Conservation (phyloP, 345 rosid genomes). For the Citrus cavaleriei region DNA sequence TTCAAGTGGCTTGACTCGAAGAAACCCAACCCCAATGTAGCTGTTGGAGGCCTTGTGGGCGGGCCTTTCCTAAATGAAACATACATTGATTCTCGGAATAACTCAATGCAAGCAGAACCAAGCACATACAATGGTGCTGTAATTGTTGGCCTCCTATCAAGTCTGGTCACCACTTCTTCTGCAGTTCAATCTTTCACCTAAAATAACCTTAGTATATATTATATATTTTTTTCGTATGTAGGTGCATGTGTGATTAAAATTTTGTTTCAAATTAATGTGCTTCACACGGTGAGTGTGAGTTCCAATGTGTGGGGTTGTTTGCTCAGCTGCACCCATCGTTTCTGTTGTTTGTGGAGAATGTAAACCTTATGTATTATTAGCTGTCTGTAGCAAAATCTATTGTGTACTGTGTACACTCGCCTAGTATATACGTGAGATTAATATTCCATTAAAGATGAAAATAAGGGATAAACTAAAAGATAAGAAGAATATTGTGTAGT, state of each 20-base stretch:
- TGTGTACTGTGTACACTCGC: not conserved
- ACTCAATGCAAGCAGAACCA: conserved; percentile 83
- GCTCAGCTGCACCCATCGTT: not conserved
- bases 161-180: conserved; percentile 91
- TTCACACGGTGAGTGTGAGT: not conserved
- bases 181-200: conserved; percentile 54
- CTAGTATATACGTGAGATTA: too few species aligned
- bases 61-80: conserved; percentile 92
- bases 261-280: not conserved
- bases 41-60: conserved; percentile 86
- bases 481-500: too few species aligned
- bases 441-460: too few species aligned
- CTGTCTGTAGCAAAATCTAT: not conserved
- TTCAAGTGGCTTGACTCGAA: conserved; percentile 66
- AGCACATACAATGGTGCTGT: conserved; percentile 86
- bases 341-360: not conserved
- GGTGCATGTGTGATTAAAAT: not conserved
- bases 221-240: conserved; percentile 11
- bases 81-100: conserved; percentile 61
- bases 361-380: not conserved
- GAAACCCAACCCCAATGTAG: conserved; percentile 78
- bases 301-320: not conserved
- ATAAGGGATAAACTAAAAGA: too few species aligned
- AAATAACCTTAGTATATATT: conserved; percentile 13
- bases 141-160: conserved; percentile 82